Evolutionary conservation across 768 basidiomycete species (phyloP), one percentile per base, ranked within the genome.

Genomic region (Imleria badia): DNA sequence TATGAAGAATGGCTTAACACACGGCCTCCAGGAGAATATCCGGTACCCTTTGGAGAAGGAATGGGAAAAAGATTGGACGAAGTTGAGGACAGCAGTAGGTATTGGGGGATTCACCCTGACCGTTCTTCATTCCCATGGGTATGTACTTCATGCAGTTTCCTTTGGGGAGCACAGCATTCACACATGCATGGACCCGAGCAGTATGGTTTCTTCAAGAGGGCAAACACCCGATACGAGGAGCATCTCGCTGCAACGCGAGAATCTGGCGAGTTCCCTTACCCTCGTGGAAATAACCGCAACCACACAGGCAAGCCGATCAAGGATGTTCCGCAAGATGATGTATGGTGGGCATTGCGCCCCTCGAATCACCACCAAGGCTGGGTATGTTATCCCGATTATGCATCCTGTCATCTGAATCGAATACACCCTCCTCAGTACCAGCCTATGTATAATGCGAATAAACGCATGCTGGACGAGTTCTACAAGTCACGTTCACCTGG

Each of bases 401-500:
- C n/a, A n/a, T n/a, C 26, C 2, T 12, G 3, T 33, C 12, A 29
- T 45, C 29, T n/a, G n/a, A 36, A 10, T 4, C 6, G 13, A 42
- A 39, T 30, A 14, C n/a, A 7, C 22, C 4, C 9, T 44, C 9
- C 20, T 19, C 19, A 64, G 66, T 55, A 68, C 39, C 30, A 48
- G n/a, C 17, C 41, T 0, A 20, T 69, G 38, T 54, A 56, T 9
- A 47, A 64, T 2, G 56, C 60, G 1, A 62, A 60, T 11, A 38
- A 40, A 12, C 49, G 52, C 6, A 49, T 58, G 34, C 52, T 69
- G 23, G 65, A 64, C 8, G 34, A 52, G 1, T 5, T 41, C 4
- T 64, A 61, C 41, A 20, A 30, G 14, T 49, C 35, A 7, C 55
- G 60, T 31, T 68, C 67, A 6, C 67, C 62, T 8, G 67, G 65